A percentile compares a stretch with the other conserved stretches of the same genome.
These are phyloP conservation scores for Catunica adiposa DNA, from an alignment of 2,329 filamentous ascomycete species.

Conservation along the genomic window DNA sequence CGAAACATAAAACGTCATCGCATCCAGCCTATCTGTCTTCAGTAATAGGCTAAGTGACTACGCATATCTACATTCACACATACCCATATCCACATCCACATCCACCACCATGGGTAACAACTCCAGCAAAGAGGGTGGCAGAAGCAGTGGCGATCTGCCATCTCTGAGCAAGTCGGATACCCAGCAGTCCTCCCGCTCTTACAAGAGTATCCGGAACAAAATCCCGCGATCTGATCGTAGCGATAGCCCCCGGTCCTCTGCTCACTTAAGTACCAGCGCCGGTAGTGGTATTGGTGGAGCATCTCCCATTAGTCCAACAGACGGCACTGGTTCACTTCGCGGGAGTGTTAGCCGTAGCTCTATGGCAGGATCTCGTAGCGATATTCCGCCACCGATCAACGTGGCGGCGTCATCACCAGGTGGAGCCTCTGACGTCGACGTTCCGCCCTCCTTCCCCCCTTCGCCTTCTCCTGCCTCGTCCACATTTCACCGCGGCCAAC, in stretches of 20 bases:
- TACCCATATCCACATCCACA: no score
- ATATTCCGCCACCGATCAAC: slow-evolving; percentile 13
- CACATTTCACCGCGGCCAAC: slow-evolving; percentile 57
- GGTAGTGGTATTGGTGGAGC: slow-evolving; percentile 18
- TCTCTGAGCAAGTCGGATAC: slow-evolving; percentile 88
- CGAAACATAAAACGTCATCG: no score
- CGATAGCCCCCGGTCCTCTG: slow-evolving; percentile 68
- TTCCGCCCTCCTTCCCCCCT: slow-evolving; percentile 10
- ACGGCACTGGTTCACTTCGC: slow-evolving; percentile 15
- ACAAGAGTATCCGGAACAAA: slow-evolving; percentile 74
- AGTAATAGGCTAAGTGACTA: no score
- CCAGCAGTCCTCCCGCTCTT: slow-evolving; percentile 75
- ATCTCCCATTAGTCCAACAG: slow-evolving; percentile 18
- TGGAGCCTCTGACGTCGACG: slow-evolving; percentile 6
- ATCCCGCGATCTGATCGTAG: slow-evolving; percentile 58
- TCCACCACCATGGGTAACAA: slow-evolving; percentile 13
- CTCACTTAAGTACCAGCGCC: slow-evolving; percentile 47
- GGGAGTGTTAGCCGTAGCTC: slow-evolving; percentile 8
- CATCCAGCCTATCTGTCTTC: no score
- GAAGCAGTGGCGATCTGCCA: slow-evolving; percentile 27
- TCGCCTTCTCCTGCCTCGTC: slow-evolving; percentile 48
- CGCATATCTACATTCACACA: background rate
- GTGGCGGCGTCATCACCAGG: slow-evolving; percentile 26
- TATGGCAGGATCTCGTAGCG: slow-evolving; percentile 19
- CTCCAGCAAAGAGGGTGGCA: slow-evolving; percentile 12